Evolutionary conservation across 1,284 basidiomycete species (phyloP), one percentile per base, ranked within the genome.

Genomic region (Sanghuangporus weigelae): DNA sequence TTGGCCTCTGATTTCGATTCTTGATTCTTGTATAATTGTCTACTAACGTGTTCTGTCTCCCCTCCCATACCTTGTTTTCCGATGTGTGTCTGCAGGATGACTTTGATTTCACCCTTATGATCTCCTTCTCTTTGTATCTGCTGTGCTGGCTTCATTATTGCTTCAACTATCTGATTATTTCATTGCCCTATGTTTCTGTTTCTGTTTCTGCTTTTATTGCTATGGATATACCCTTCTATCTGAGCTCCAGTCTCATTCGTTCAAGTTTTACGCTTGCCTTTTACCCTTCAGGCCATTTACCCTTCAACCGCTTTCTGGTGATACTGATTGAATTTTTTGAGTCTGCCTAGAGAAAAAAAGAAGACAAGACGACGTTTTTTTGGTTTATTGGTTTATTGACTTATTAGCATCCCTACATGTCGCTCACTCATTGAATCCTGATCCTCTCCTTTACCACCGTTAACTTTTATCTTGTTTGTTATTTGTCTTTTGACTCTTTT

Each of bases 1-100:
- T 77, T 63, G 76, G 74, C 48, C 69, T 75, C 69, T 77, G 63
- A 63, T 63, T 63, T 51, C 16, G 44, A 58, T 58, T 59, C 44
- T 39, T 57, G 11, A 26, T 46, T 35, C 44, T 5, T 46, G 44
- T 46, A 57, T 39, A 57, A 26, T 57, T 57, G 40, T 23, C 39
- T 21, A 23, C 19, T 26, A n/a, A 31, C 23, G 6, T 10, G 21
- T 21, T 44, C 19, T 10, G 1, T 14, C 23, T 44, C 12, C 31
- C 19, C 26, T n/a, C 36, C 12, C 26, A 14, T 57, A 42, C 14
- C 23, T 23, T 44, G 56, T 46, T 46, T 46, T 46, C 16, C 12
- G 16, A 46, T n/a, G 1, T 46, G 7, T 11, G 3, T 44, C 16
- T 12, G 19, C 48, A 16, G 46, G 58, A 44, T 42, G 26, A n/a